These are phyloP conservation scores for Geotrichum phurueaensis DNA, from an alignment of 1,139 yeast species.

Conservation along the genomic window DNA sequence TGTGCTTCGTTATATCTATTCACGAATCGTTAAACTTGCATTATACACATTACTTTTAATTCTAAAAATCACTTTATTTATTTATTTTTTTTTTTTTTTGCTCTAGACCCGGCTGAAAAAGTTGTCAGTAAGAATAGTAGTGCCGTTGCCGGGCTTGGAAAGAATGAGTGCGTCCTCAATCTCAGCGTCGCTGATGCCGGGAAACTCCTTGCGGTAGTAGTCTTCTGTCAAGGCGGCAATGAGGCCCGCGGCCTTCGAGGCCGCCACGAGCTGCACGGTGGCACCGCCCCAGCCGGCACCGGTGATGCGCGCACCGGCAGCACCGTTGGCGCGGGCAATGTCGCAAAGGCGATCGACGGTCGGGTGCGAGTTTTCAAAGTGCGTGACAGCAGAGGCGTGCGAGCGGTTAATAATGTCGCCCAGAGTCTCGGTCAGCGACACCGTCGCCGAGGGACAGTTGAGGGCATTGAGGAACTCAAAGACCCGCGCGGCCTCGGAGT, in stretches of 20 bases:
- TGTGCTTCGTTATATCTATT: background rate
- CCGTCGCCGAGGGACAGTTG: constrained; percentile 18
- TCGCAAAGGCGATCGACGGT: constrained; percentile 49
- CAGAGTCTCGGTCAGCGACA: constrained; percentile 32
- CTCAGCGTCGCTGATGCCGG: constrained; percentile 42
- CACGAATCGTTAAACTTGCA: background rate
- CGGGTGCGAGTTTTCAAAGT: constrained; percentile 52
- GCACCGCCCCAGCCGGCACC: constrained; percentile 87
- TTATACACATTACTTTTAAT: background rate
- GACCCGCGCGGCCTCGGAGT: constrained; percentile 57
- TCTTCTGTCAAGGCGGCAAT: constrained; percentile 44
- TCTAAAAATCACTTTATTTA: background rate
- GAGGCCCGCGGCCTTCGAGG: constrained; percentile 43
- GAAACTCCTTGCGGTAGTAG: constrained; percentile 48
- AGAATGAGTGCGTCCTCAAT: constrained; percentile 51
- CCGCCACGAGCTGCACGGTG: constrained; percentile 56
- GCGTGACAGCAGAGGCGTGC: constrained; percentile 47
- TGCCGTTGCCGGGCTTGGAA: constrained; percentile 56
- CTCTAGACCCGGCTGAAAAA: constrained; percentile 1
- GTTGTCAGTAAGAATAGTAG: constrained; percentile 38
- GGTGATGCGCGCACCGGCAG: constrained; percentile 63
- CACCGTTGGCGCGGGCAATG: constrained; percentile 52
- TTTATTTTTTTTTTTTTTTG: background rate
- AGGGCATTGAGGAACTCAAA: constrained; percentile 43
- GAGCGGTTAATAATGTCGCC: constrained; percentile 58